Evolutionary conservation across 345 rosid species (phyloP), one percentile per base, ranked within the genome.

Genomic region (Brassica cretica): DNA sequence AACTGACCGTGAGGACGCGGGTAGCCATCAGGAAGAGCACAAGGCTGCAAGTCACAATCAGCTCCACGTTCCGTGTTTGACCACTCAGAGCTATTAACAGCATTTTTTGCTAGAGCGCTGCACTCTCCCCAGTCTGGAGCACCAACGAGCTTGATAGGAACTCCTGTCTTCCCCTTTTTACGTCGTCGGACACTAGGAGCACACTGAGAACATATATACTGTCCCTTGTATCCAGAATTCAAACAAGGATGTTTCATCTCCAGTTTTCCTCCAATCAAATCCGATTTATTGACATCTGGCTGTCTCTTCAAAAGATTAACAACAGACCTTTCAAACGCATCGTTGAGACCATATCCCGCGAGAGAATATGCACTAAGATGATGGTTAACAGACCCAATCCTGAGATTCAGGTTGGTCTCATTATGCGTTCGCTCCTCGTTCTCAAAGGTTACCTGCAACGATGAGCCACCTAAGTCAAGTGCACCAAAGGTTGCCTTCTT

Each of bases 391-490:
- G 84, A 81, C 62, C 99, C 96, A 75, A 95, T 85, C 76, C 89
- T 89, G 73, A 95, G 93, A 76, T 85, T 86, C 64, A 91, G 82
- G 81, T 88, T 88, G 74, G 88, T 88, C 69, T 82, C 84, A 46
- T 86, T 89, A 69, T 66, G 91, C 19, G 76, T 72, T 16, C 73
- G 84, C 56, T 85, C 86, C 80, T 84, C 86, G 71, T 86, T 88
- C 86, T 95, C 99, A 82, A 95, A 95, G 16, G 99, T 95, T 70
- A 95, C 96, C 84, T 95, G 99, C 83, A 95, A 82, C 19, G 99
- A 95, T 8, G 98, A 95, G 44, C 99, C 99, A 61, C 99, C 99
- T 82, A 95, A 82, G 83, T 95, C 99, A 73, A 95, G 98, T 41
- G 99, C 89, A 74, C 99, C 99, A 85, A 90, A 95, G 64, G 98